Base-by-base conservation (phyloP, 75 land plant genomes). In the Cupressus sempervirens region DNA sequence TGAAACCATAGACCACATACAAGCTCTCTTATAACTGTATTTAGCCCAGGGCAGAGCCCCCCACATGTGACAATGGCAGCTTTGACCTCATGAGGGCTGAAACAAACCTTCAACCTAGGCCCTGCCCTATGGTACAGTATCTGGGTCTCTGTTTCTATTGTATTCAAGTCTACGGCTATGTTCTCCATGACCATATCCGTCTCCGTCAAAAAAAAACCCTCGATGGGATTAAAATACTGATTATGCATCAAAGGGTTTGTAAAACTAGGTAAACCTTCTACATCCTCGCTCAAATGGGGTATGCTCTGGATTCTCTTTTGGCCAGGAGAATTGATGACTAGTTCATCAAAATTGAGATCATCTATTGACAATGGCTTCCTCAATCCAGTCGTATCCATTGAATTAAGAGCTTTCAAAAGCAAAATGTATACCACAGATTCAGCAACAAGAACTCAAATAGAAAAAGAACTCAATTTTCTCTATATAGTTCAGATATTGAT, bases 11-110 rank as follows among this genome's bases (percentile, higher is more conserved):
- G 91, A 75, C 96, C 97, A n/a, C 89, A 87, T 38, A 91, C 92
- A n/a, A 96, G 87, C 92, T 96, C 97, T 73, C 97, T 90, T 81
- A 96, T 93, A 40, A 96, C 98, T 26, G 97, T 94, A 73, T 95
- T 96, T 73, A 93, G n/a, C 41, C 98, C 98, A 48, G 98, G 98
- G 86, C 97, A 96, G 12, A 96, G 86, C 13, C 98, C 97, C 8
- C 98, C 98, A 86, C 98, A 96, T 30, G 95, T 95, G 45, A 96
- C 98, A 77, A 96, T 96, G 14, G 95, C 98, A 35, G 93, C 98
- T 9, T 84, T 80, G 35, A 92, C 93, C 13, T 82, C 83, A 14
- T 81, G 16, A 0, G 95, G 86, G 30, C 91, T 88, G 83, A 92
- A 95, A 83, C 56, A 84, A 54, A 96, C 83, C 34, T 79, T 35